Evolutionary conservation across 768 basidiomycete genomes (phyloP).

Genomic region (Suillus subaureus): DNA sequence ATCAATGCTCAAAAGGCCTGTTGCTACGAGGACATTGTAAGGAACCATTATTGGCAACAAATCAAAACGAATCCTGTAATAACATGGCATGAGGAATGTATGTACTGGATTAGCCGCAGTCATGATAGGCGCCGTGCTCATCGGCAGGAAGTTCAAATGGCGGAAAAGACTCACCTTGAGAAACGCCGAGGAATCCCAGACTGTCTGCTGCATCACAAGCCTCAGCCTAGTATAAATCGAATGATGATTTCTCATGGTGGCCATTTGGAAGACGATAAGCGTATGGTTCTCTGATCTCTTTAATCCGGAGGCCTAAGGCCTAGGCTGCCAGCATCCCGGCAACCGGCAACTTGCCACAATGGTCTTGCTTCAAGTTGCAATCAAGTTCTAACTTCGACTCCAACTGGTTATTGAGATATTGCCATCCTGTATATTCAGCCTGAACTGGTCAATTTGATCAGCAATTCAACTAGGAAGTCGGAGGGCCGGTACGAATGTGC

Average conservation of each 20-base stretch:
- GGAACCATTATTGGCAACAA: not conserved
- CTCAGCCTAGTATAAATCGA: not conserved
- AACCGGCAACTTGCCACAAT: not conserved
- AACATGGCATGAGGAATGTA: not conserved
- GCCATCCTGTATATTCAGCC: not conserved
- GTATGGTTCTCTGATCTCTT: not conserved
- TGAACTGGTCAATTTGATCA: not conserved
- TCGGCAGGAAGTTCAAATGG: not conserved
- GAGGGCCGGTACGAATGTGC: not conserved
- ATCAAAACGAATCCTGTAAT: not conserved
- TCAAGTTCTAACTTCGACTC: not conserved
- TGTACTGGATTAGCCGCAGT: not conserved
- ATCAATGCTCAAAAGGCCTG: not conserved
- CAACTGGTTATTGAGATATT: not conserved
- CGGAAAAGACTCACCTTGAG: constrained; percentile 7
- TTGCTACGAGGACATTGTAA: constrained; percentile 11
- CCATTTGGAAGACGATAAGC: not conserved
- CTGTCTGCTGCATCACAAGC: not conserved
- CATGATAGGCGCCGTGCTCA: not conserved
- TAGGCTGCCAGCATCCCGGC: not conserved
- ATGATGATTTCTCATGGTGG: constrained; percentile 1
- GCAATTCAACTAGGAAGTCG: not conserved
- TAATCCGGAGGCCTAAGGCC: not conserved
- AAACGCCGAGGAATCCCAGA: not conserved
- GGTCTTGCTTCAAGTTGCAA: not conserved